These are phyloP conservation scores for Thelephora aurantiotincta DNA, from an alignment of 768 basidiomycete species.

Conservation along the genomic window DNA sequence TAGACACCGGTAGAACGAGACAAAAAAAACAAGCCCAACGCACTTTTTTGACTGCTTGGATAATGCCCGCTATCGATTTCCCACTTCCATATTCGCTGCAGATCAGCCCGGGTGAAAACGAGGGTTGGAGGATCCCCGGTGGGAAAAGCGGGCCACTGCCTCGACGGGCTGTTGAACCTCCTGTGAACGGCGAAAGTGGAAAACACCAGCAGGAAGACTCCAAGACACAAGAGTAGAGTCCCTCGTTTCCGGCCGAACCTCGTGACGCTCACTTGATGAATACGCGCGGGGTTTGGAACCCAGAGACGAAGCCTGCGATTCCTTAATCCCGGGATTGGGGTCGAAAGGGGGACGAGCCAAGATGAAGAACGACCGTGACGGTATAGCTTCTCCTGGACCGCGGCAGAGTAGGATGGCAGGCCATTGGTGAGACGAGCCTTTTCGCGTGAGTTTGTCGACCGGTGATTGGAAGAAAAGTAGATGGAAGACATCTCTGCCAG, in stretches of 20 bases:
- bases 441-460: conserved; percentile 31
- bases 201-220: conserved; percentile 33
- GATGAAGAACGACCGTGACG: conserved; percentile 28
- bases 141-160: conserved; percentile 35
- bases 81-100: conserved; percentile 92
- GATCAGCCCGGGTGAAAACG: conserved; percentile 61
- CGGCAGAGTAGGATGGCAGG: conserved; percentile 37
- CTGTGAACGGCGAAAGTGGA: conserved; percentile 45
- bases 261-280: conserved; percentile 40
- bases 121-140: conserved; percentile 53
- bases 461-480: conserved; percentile 31
- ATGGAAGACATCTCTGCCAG: conserved; percentile 26
- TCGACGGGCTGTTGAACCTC: conserved; percentile 49
- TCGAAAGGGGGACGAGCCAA: conserved; percentile 45
- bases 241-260: conserved; percentile 50
- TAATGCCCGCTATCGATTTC: conserved; percentile 90
- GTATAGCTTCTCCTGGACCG: conserved; percentile 52
- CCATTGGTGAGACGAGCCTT: conserved; percentile 26
- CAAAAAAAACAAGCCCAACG: conserved; percentile 18
- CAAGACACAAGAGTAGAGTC: conserved; percentile 33
- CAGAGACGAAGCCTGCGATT: conserved; percentile 42
- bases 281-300: conserved; percentile 43
- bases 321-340: conserved; percentile 47
- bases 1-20: neutral
- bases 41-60: conserved; percentile 69